Percentiles rank a stretch among this genome's conserved stretches.
These are phyloP conservation scores for Bertia moriformis DNA, from an alignment of 2,329 filamentous ascomycete species.

Conservation along the genomic window DNA sequence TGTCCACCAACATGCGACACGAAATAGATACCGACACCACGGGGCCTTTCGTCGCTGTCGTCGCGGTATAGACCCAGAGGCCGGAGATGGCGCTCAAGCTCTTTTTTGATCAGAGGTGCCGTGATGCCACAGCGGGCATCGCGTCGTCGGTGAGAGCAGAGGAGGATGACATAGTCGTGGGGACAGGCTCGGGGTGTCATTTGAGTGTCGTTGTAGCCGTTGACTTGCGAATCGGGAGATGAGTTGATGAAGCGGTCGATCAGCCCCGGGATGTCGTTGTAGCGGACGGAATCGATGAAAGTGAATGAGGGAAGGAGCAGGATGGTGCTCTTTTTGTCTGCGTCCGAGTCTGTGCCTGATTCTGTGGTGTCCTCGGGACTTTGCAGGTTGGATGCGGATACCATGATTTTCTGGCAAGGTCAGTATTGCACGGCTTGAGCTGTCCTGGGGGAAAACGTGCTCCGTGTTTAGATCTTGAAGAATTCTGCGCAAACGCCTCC, in stretches of 20 bases:
- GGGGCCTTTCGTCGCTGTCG: conserved; percentile 45
- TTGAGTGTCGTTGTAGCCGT: background rate
- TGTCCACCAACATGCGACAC: conserved; percentile 58
- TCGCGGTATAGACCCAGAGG: conserved; percentile 52
- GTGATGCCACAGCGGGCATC: conserved; percentile 57
- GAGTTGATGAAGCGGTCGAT: conserved; percentile 24
- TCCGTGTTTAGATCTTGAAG: background rate
- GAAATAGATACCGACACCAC: conserved; percentile 55
- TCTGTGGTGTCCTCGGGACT: too few relatives aligned
- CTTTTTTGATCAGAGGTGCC: conserved; percentile 44
- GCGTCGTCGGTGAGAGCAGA: conserved; percentile 54
- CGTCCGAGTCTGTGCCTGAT: conserved; percentile 22
- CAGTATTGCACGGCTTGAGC: conserved; percentile 2
- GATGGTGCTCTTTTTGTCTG: conserved; percentile 30
- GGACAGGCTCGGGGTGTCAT: conserved; percentile 39
- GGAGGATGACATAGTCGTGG: conserved; percentile 50
- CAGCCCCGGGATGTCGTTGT: conserved; percentile 32
- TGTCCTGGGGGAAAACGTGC: conserved; percentile 1
- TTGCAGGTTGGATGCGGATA: conserved; percentile 51
- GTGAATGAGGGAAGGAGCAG: conserved; percentile 48
- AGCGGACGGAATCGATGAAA: conserved; percentile 45
- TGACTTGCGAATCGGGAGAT: background rate
- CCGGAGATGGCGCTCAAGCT: conserved; percentile 51
- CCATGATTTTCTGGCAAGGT: conserved; percentile 34
- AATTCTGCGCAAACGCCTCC: conserved; percentile 6